phyloP scores from a whole-genome alignment of 2,329 filamentous ascomycete species.

The Eutypa lata region DNA sequence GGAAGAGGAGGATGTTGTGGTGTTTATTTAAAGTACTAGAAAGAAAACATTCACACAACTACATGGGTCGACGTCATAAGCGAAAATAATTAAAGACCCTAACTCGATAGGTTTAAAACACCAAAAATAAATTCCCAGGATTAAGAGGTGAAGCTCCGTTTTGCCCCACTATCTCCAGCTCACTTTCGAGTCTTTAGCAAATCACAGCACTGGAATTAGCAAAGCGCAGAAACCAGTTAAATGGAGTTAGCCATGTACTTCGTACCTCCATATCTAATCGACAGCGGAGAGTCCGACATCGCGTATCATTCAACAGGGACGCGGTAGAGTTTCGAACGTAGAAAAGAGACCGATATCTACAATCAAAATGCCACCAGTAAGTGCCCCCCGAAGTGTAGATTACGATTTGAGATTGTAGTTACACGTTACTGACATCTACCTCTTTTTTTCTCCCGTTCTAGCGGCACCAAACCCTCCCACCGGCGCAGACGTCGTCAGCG shows the following conservation, averaged over 20 bases:
- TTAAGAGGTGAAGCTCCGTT: too few species aligned
- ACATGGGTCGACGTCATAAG: background rate
- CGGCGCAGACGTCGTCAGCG: constrained; percentile 60
- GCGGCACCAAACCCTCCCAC: constrained; percentile 56
- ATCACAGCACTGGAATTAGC: background rate
- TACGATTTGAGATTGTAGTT: too few species aligned
- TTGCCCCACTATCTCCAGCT: background rate
- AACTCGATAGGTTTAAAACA: too few species aligned
- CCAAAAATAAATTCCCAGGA: too few species aligned
- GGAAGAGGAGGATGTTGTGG: background rate
- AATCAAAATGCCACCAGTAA: constrained; percentile 53
- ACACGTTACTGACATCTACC: constrained; percentile 40
- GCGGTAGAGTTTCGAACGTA: too few species aligned
- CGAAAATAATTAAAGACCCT: background rate
- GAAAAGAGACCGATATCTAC: constrained; percentile 3
- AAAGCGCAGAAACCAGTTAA: background rate
- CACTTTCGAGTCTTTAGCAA: background rate
- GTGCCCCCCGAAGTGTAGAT: too few species aligned
- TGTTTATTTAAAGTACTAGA: too few species aligned
- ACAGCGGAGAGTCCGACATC: too few species aligned
- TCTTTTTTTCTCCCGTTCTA: constrained; percentile 21
- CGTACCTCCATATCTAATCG: too few species aligned
- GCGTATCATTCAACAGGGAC: background rate
- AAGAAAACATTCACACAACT: too few species aligned
- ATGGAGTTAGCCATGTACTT: too few species aligned